Base-by-base conservation (phyloP, 2,329 filamentous ascomycete genomes). In the Chaetothyriales sp. region DNA sequence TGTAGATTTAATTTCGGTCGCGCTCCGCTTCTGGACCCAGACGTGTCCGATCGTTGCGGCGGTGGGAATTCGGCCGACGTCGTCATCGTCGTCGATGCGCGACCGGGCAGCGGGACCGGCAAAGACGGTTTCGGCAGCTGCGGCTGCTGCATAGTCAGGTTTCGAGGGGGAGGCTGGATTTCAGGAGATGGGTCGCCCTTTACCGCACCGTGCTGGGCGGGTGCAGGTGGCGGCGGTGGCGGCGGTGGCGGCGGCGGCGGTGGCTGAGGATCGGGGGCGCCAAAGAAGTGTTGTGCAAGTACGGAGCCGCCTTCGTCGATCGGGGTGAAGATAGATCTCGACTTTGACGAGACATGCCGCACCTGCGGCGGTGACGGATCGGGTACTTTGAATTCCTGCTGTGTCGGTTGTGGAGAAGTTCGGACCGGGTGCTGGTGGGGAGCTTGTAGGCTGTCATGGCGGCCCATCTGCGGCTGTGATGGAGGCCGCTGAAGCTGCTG, bases 301-400 rank as follows among this genome's bases (percentile, higher is more conserved):
- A 95, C 83, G 1, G 89, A 95, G 47, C 86, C 80, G 61, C 85
- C 89, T 65, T 95, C 89, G 62, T 97, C 92, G 56, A 98, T 94
- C 0, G 92, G 92, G 0, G 92, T 98, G 65, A 97, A 97, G 54
- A 98, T 97, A 66, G 89, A 95, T 65, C 89, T 84, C 19, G 84
- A 83, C 66, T 89, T 89, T 33, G 75, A 69, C 6, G 75, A 73
- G 2, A 78, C 61, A 5, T 86, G 82, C 62, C 83, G 85, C 1
- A 84, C 82, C 57, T 72, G 68, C 8, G 70, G 66, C 51, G 72
- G 70, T n/a, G 80, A 57, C 10, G 46, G 62, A 28, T 67, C 64
- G 6, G 61, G 53, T 44, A 55, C 57, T 22, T 60, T 60, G 15
- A 61, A 50, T 43, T 22, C 48, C 56, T 72, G 64, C 56, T 64